These are phyloP conservation scores for Russula emetica DNA, from an alignment of 768 basidiomycete genomes.

Conservation along the genomic window DNA sequence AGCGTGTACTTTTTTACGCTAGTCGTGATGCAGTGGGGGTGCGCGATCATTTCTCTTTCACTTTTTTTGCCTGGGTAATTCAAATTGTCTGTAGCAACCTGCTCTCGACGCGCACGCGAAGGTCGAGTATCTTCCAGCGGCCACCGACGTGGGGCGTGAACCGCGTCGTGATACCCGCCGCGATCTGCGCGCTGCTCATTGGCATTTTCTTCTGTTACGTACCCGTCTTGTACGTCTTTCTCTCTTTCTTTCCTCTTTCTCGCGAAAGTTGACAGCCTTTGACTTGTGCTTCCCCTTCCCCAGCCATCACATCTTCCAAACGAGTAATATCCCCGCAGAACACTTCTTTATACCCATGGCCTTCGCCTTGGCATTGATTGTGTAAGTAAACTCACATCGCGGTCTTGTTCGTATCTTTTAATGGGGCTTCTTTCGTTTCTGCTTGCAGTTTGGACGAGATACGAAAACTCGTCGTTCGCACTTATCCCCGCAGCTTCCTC, in stretches of 20 bases:
- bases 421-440: background rate
- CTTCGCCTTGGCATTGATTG: slow-evolving; percentile 35
- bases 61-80: background rate
- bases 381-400: slow-evolving; percentile 23
- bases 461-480: slow-evolving; percentile 24
- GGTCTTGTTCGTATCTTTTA: background rate
- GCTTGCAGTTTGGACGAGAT: slow-evolving; percentile 22
- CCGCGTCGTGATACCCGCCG: slow-evolving; percentile 41
- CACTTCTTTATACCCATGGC: slow-evolving; percentile 51
- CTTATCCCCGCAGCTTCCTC: slow-evolving; percentile 18
- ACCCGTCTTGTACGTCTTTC: slow-evolving; percentile 37
- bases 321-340: slow-evolving; percentile 42
- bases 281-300: too few species aligned
- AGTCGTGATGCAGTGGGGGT: slow-evolving; percentile 57
- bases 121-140: slow-evolving; percentile 52
- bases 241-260: background rate
- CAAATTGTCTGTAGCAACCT: slow-evolving; percentile 37
- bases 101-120: slow-evolving; percentile 51
- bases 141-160: slow-evolving; percentile 47
- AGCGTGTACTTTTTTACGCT: slow-evolving; percentile 50
- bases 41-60: background rate
- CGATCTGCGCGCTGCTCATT: slow-evolving; percentile 42
- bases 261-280: background rate
- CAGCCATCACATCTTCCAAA: slow-evolving; percentile 47
- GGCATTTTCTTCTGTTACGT: slow-evolving; percentile 43